phyloP scores from a whole-genome alignment of 805 yeast species.

The Wickerhamomyces ciferrii region DNA sequence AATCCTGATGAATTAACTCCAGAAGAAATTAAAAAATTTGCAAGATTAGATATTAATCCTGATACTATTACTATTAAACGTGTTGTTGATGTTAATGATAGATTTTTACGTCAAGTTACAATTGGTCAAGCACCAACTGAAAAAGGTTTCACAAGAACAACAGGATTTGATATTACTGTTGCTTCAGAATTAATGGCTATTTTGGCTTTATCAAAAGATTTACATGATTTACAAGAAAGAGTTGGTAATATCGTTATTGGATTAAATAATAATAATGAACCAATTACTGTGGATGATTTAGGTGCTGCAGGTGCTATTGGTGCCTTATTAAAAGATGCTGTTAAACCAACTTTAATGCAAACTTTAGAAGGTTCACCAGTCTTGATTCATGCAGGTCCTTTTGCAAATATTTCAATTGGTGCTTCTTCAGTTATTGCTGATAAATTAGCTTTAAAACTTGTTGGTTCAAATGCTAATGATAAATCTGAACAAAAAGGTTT shows the following conservation, averaged over 20 bases:
- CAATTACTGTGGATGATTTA: slow-evolving; percentile 77
- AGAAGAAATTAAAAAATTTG: slow-evolving; percentile 62
- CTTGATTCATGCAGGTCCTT: slow-evolving; percentile 84
- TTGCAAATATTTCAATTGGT: slow-evolving; percentile 84
- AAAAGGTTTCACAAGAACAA: slow-evolving; percentile 62
- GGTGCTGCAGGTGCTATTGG: slow-evolving; percentile 86
- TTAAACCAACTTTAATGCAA: slow-evolving; percentile 84
- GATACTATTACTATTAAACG: slow-evolving; percentile 77
- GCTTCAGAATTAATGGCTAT: slow-evolving; percentile 88
- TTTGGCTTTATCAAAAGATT: slow-evolving; percentile 65
- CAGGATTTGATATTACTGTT: slow-evolving; percentile 82
- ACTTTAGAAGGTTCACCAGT: slow-evolving; percentile 87
- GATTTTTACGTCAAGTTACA: slow-evolving; percentile 74
- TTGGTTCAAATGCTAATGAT: slow-evolving; percentile 55
- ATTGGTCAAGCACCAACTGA: slow-evolving; percentile 82
- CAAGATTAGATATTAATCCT: slow-evolving; percentile 71
- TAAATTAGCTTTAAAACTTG: slow-evolving; percentile 72
- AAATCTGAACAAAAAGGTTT: slow-evolving; percentile 56
- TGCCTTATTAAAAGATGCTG: slow-evolving; percentile 75
- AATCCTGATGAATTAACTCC: slow-evolving; percentile 68
- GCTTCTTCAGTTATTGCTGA: slow-evolving; percentile 83
- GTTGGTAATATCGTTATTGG: slow-evolving; percentile 76
- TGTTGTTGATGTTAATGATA: slow-evolving; percentile 81
- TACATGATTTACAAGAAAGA: slow-evolving; percentile 68
- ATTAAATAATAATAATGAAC: slow-evolving; percentile 59